Percentiles rank a stretch among this genome's conserved stretches.
Evolutionary conservation across 768 basidiomycete species (phyloP).

Genomic region (Piloderma croceum): DNA sequence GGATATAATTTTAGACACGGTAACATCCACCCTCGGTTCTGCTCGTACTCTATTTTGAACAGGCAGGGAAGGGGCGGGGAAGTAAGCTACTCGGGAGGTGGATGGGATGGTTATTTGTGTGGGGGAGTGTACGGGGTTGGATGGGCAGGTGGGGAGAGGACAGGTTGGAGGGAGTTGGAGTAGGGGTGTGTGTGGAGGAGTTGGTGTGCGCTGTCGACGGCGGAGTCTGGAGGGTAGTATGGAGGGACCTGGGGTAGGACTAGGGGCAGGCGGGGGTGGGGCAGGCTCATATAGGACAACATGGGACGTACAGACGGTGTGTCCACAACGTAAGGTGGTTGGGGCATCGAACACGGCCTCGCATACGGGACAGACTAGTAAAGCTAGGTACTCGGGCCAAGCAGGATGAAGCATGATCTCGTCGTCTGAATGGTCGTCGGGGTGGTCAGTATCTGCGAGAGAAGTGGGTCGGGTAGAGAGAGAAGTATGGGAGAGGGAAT

Average conservation of each 20-base stretch:
- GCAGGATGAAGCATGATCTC: constrained; percentile 5
- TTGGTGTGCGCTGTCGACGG: no score
- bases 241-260: no score
- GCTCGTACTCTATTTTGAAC: no score
- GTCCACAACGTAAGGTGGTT: constrained; percentile 71
- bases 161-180: no score
- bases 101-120: constrained; percentile 30
- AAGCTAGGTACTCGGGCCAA: constrained; percentile 20
- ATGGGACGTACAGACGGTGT: constrained; percentile 70
- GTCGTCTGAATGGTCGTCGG: no score
- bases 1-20: constrained; percentile 48
- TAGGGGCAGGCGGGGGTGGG: no score
- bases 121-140: constrained; percentile 23
- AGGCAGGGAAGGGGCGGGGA: background rate
- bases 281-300: no score
- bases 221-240: no score
- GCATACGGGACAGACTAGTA: constrained; percentile 56
- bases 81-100: constrained; percentile 30
- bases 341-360: constrained; percentile 37
- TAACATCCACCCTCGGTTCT: constrained; percentile 51
- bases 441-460: no score
- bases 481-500: no score
- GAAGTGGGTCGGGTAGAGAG: no score
- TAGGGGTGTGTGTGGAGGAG: no score
- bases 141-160: constrained; percentile 32